Evolutionary conservation across 208 protist species (phyloP).

Genomic region (Giardia muris): DNA sequence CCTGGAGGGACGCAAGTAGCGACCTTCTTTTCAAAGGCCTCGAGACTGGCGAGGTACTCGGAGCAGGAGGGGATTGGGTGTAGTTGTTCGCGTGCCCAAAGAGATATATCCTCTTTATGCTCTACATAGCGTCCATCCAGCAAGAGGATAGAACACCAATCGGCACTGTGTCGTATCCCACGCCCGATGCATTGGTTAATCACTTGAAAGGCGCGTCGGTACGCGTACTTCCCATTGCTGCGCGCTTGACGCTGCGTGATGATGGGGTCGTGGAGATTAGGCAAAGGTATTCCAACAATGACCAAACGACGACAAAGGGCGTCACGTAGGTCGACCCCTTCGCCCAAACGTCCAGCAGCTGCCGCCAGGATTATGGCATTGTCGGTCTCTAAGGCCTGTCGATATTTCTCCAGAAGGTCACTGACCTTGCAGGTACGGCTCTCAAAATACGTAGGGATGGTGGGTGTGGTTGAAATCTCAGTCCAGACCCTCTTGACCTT

Average conservation of each 20-base stretch:
- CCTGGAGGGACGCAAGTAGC: neutral
- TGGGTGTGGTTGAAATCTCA: neutral
- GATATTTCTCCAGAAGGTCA: neutral
- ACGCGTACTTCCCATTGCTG: neutral
- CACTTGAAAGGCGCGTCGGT: neutral
- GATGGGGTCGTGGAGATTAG: neutral
- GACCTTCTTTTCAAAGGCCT: neutral
- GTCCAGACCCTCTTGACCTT: neutral
- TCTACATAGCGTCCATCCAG: neutral
- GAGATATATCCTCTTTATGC: neutral
- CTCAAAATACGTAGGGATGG: neutral
- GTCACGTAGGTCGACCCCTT: neutral
- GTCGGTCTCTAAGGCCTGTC: neutral
- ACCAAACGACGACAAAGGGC: neutral
- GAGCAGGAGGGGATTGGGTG: neutral
- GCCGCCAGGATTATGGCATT: neutral
- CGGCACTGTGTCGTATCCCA: neutral
- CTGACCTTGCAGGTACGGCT: neutral
- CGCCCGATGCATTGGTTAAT: neutral
- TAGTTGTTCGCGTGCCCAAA: neutral
- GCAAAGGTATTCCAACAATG: neutral
- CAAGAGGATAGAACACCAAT: neutral
- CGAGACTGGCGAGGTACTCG: neutral
- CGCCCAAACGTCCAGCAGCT: neutral
- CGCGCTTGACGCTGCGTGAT: neutral